Conservation (phyloP, 1,284 basidiomycete species). For the Boletus semigastroideus region DNA sequence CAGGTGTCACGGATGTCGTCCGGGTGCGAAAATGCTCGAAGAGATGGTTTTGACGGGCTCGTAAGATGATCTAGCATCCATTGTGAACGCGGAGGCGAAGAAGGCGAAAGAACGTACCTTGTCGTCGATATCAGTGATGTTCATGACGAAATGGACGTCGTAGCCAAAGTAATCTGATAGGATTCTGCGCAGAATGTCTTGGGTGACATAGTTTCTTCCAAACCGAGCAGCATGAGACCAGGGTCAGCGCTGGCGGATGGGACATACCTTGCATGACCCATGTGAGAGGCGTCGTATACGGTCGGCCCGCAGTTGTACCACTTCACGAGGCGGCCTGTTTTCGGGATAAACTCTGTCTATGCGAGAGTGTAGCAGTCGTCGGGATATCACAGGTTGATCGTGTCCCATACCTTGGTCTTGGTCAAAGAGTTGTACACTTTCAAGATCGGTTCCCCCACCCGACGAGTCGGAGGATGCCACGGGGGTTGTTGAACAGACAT, state of each 20-base stretch:
- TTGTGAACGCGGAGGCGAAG: constrained; percentile 15
- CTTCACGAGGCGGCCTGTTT: constrained; percentile 82
- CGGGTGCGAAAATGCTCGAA: constrained; percentile 63
- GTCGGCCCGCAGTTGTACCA: constrained; percentile 99
- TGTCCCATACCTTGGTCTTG: constrained; percentile 71
- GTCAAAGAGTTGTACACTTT: constrained; percentile 96
- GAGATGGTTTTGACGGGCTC: constrained; percentile 85
- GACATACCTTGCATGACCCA: constrained; percentile 93
- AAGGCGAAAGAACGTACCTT: constrained; percentile 62
- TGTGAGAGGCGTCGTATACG: constrained; percentile 97
- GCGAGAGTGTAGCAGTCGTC: constrained; percentile 2
- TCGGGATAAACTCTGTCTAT: constrained; percentile 77
- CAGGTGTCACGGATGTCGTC: constrained; percentile 54
- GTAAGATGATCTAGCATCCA: constrained; percentile 75
- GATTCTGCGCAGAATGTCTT: constrained; percentile 93
- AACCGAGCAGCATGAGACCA: constrained; percentile 12
- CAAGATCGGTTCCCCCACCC: constrained; percentile 60
- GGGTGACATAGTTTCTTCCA: constrained; percentile 93
- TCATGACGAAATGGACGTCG: constrained; percentile 99
- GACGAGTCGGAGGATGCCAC: constrained; percentile 54
- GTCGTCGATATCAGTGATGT: constrained; percentile 99
- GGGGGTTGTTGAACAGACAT: constrained; percentile 50
- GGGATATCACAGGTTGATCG: constrained; percentile 13
- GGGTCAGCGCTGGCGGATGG: constrained; percentile 9
- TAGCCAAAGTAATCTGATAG: constrained; percentile 97